A percentile compares a stretch with the other conserved stretches of the same genome.
Conservation (phyloP, 768 basidiomycete species). For the Phlebiopsis gigantea region DNA sequence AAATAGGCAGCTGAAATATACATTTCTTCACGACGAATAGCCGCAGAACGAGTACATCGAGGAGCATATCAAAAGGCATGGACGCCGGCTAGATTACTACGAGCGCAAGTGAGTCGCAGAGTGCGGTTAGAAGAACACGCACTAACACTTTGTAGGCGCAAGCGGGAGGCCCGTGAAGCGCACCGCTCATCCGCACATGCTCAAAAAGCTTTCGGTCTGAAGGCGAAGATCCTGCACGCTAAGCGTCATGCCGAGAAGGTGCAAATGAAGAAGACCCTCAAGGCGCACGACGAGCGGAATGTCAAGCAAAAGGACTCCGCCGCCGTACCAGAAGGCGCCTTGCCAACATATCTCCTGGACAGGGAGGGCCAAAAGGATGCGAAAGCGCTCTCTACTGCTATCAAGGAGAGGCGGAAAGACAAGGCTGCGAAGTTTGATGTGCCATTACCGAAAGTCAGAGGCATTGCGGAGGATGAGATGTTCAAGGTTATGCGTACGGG, state of each 20-base stretch:
- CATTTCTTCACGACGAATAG: not conserved
- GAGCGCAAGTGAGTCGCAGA: constrained; percentile 79
- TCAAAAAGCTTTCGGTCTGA: constrained; percentile 93
- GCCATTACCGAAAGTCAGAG: constrained; percentile 92
- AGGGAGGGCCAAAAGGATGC: constrained; percentile 98
- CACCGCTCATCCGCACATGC: constrained; percentile 78
- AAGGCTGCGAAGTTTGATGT: constrained; percentile 98
- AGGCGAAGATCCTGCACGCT: constrained; percentile 96
- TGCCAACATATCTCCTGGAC: constrained; percentile 94
- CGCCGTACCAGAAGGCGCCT: constrained; percentile 80
- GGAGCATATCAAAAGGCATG: constrained; percentile 96
- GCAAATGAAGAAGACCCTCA: constrained; percentile 98
- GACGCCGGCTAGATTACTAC: constrained; percentile 91
- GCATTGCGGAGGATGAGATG: constrained; percentile 99
- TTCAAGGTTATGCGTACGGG: constrained; percentile 99
- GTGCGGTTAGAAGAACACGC: not conserved
- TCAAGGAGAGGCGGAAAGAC: constrained; percentile 99
- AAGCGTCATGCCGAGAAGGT: constrained; percentile 97
- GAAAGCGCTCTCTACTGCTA: constrained; percentile 89
- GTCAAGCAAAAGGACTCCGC: constrained; percentile 90
- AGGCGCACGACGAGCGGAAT: constrained; percentile 98
- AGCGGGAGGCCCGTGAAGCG: constrained; percentile 71
- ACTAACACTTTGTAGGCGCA: constrained; percentile 49
- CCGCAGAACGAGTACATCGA: constrained; percentile 98
- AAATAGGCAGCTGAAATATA: too few species aligned